phyloP scores from a whole-genome alignment of 148 eudicot species.

The Pharnaceum exiguum region DNA sequence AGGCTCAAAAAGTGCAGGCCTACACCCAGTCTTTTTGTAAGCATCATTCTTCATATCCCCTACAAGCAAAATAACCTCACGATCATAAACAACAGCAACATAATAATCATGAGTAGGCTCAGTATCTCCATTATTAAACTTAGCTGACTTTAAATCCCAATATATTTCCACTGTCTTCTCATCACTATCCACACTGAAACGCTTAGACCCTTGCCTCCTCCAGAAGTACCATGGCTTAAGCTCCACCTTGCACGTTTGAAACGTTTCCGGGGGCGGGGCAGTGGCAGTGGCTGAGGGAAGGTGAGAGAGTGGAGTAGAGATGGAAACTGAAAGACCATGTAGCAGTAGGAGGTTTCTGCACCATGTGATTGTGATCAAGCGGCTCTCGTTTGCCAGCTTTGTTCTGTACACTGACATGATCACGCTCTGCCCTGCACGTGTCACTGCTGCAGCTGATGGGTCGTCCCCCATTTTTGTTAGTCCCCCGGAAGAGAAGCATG shows the following conservation, averaged over 20 bases:
- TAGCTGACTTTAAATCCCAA: slow-evolving; percentile 61
- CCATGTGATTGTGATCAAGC: slow-evolving; percentile 69
- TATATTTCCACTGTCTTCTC: slow-evolving; percentile 33
- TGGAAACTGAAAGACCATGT: slow-evolving; percentile 62
- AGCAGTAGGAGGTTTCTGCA: slow-evolving; percentile 51
- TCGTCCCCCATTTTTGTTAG: slow-evolving; percentile 11
- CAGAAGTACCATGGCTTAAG: slow-evolving; percentile 84
- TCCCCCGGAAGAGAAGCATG: slow-evolving; percentile 50
- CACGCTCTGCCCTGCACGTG: slow-evolving; percentile 59
- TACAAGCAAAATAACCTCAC: slow-evolving; percentile 39
- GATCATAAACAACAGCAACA: slow-evolving; percentile 49
- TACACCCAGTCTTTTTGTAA: slow-evolving; percentile 37
- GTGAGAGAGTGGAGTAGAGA: no score
- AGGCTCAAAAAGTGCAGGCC: slow-evolving; percentile 38
- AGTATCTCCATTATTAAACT: slow-evolving; percentile 38
- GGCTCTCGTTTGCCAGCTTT: slow-evolving; percentile 47
- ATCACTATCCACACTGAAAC: slow-evolving; percentile 32
- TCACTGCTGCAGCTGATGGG: slow-evolving; percentile 26
- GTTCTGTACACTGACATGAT: slow-evolving; percentile 59
- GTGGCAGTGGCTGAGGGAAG: neutral
- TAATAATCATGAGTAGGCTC: slow-evolving; percentile 57
- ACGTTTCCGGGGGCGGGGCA: slow-evolving; percentile 12
- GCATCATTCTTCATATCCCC: slow-evolving; percentile 66
- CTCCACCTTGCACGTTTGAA: slow-evolving; percentile 60
- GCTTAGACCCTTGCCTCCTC: slow-evolving; percentile 65